Conservation (phyloP, 306 rosid genomes). For the Citrullus amarus region DNA sequence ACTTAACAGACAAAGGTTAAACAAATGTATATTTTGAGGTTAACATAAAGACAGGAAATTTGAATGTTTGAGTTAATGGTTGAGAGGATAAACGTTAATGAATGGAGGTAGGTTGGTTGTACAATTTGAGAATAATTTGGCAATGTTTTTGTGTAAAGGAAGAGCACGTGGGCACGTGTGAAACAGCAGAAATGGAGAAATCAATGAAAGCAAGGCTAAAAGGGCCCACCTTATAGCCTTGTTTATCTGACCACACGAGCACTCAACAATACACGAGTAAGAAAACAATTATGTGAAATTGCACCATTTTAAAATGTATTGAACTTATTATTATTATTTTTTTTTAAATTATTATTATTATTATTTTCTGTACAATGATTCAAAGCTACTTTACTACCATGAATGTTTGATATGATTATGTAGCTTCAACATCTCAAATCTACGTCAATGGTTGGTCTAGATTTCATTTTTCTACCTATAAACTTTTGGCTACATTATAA, state of each 20-base stretch:
- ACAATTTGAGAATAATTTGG: too few relatives aligned
- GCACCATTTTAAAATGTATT: not conserved
- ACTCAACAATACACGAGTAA: not conserved
- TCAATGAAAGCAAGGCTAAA: not conserved
- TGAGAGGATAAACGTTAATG: too few relatives aligned
- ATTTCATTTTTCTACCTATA: not conserved
- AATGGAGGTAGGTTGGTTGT: too few relatives aligned
- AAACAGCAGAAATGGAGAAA: not conserved
- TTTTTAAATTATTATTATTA: too few relatives aligned
- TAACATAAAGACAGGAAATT: too few relatives aligned
- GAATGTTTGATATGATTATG: not conserved
- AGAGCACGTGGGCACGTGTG: conserved; percentile 1
- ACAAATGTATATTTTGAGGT: too few relatives aligned
- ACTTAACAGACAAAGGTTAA: too few relatives aligned
- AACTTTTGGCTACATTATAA: not conserved
- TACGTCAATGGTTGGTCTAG: too few relatives aligned
- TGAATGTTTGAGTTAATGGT: too few relatives aligned
- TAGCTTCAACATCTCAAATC: not conserved
- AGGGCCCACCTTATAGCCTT: not conserved
- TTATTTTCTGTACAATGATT: not conserved
- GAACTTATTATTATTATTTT: too few relatives aligned
- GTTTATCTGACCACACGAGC: not conserved
- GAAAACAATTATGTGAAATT: not conserved
- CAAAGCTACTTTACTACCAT: not conserved
- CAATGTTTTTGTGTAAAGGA: not conserved